These are phyloP conservation scores for Aspergillus aculeatus DNA, from an alignment of 2,329 filamentous ascomycete genomes.

Conservation along the genomic window DNA sequence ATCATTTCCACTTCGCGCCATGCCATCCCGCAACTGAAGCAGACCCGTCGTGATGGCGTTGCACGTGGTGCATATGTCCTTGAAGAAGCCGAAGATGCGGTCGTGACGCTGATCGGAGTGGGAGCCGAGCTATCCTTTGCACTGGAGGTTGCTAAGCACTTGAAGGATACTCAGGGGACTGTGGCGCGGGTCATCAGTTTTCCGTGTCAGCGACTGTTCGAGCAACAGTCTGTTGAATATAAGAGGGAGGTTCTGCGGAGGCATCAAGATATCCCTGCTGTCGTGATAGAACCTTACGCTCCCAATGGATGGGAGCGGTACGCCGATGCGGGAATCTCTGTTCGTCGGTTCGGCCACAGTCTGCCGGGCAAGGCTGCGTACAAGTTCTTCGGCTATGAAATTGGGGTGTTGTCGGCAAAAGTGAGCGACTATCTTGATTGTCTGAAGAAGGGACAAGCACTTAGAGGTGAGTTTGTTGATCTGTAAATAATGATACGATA, in stretches of 20 bases:
- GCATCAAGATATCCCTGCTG: constrained; percentile 40
- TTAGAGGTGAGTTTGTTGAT: constrained; percentile 16
- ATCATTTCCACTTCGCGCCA: constrained; percentile 50
- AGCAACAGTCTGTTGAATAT: constrained; percentile 48
- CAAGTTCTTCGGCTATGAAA: constrained; percentile 20
- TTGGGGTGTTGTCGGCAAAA: constrained; percentile 10
- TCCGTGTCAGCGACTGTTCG: constrained; percentile 53
- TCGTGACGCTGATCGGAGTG: constrained; percentile 51
- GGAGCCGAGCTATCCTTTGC: constrained; percentile 53
- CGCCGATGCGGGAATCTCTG: constrained; percentile 36
- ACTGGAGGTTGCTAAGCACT: constrained; percentile 41
- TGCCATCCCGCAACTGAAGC: constrained; percentile 38
- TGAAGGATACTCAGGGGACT: constrained; percentile 41
- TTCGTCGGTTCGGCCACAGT: constrained; percentile 16
- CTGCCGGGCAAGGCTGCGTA: constrained; percentile 20
- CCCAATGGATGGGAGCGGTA: constrained; percentile 55
- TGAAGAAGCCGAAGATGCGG: constrained; percentile 36
- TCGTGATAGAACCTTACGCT: constrained; percentile 53
- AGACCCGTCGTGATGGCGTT: constrained; percentile 40
- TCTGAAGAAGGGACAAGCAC: constrained; percentile 8
- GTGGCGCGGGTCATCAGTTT: constrained; percentile 51
- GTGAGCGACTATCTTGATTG: constrained; percentile 10
- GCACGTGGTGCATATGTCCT: constrained; percentile 45
- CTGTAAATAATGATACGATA: constrained; percentile 5
- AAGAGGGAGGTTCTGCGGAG: constrained; percentile 44